A percentile compares a stretch with the other conserved stretches of the same genome.
phyloP scores from a whole-genome alignment of 2,329 filamentous ascomycete species.

The Epichloe sp. region DNA sequence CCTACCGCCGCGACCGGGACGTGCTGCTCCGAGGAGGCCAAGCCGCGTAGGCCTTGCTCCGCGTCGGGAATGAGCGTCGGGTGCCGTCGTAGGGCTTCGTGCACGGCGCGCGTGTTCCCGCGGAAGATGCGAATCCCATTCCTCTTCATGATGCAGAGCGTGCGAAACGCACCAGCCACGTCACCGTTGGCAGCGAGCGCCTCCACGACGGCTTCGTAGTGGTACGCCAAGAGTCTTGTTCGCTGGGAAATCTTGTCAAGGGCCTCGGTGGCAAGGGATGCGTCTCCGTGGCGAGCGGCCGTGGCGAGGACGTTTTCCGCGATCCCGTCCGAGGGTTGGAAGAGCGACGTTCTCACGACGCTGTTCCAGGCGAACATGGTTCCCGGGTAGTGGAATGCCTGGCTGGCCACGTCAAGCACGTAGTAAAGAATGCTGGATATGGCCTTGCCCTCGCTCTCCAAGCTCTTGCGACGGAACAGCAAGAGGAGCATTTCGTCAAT shows the following conservation, averaged over 20 bases:
- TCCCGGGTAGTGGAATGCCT: constrained; percentile 47
- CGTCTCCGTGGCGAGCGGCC: constrained; percentile 56
- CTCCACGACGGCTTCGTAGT: constrained; percentile 71
- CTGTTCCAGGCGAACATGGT: constrained; percentile 60
- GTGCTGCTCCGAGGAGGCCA: constrained; percentile 24
- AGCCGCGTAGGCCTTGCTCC: constrained; percentile 40
- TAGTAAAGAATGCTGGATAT: constrained; percentile 51
- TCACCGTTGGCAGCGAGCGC: constrained; percentile 51
- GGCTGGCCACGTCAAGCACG: constrained; percentile 63
- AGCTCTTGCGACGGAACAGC: constrained; percentile 40
- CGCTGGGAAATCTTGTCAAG: constrained; percentile 34
- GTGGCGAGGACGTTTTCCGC: constrained; percentile 58
- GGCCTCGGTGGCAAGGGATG: constrained; percentile 55
- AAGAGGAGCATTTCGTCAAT: constrained; percentile 64
- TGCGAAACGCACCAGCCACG: constrained; percentile 50
- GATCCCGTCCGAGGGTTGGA: constrained; percentile 42
- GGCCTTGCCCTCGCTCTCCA: constrained; percentile 22
- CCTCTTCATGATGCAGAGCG: constrained; percentile 61
- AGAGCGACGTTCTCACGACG: constrained; percentile 34
- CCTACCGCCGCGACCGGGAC: constrained; percentile 24
- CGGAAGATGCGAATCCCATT: constrained; percentile 36
- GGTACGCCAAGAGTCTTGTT: constrained; percentile 44
- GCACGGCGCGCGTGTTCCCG: constrained; percentile 51
- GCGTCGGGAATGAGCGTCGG: constrained; percentile 34
- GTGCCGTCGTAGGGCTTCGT: constrained; percentile 36